Evolutionary conservation across 768 basidiomycete species (phyloP).

Genomic region (Lactifluus rugatus): DNA sequence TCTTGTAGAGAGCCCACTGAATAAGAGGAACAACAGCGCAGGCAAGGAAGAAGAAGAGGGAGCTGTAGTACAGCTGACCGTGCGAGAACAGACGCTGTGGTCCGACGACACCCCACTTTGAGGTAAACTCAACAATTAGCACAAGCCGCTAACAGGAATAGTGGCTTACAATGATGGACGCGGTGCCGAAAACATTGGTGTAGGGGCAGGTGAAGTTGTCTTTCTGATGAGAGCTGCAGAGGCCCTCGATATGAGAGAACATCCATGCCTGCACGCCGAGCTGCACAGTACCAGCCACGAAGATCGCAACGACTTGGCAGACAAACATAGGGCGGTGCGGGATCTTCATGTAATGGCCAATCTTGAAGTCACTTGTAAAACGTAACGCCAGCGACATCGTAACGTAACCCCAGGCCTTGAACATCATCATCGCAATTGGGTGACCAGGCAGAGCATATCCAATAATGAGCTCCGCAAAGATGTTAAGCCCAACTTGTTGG

Average conservation of each 20-base stretch:
- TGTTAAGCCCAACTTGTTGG: background rate
- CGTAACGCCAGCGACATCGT: background rate
- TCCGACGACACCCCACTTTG: conserved; percentile 1
- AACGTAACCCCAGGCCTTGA: background rate
- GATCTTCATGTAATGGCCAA: background rate
- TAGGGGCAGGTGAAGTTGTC: conserved; percentile 17
- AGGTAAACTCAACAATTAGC: background rate
- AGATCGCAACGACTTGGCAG: no score
- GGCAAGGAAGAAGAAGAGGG: conserved; percentile 62
- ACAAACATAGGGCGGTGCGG: background rate
- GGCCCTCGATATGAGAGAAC: conserved; percentile 11
- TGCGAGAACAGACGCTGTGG: background rate
- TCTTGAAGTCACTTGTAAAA: background rate
- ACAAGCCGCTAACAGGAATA: no score
- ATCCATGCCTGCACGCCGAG: conserved; percentile 46
- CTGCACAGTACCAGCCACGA: no score
- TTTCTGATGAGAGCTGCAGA: conserved; percentile 43
- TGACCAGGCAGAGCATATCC: background rate
- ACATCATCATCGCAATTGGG: background rate
- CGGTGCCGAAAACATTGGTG: conserved; percentile 41
- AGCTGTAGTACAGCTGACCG: conserved; percentile 18
- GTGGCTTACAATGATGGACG: conserved; percentile 10
- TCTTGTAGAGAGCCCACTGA: conserved; percentile 37
- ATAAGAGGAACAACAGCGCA: conserved; percentile 53
- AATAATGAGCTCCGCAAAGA: background rate